A percentile compares a stretch with the other conserved stretches of the same genome.
Conservation (phyloP, 768 basidiomycete genomes). For the Calvatia gigantea region DNA sequence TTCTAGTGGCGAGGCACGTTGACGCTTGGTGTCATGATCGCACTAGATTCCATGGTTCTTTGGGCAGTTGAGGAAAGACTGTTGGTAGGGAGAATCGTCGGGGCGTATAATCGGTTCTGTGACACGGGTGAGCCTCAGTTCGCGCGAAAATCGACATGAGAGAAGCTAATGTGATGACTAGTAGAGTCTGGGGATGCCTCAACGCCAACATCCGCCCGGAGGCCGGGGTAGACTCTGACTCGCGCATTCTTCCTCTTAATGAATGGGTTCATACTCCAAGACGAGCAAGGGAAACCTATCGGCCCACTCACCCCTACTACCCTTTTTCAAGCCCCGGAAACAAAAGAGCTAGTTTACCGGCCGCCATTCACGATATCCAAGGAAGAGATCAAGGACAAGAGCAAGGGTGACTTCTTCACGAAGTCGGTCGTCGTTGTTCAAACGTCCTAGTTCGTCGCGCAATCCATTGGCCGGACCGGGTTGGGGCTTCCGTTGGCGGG, state of each 20-base stretch:
- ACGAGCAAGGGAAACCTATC: background rate
- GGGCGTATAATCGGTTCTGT: background rate
- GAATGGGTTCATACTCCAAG: slow-evolving; percentile 12
- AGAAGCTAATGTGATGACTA: no score
- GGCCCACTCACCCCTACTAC: background rate
- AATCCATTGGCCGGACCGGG: slow-evolving; percentile 21
- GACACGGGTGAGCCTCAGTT: background rate
- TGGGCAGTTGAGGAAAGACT: slow-evolving; percentile 15
- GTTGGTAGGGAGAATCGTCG: slow-evolving; percentile 5
- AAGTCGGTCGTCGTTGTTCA: slow-evolving; percentile 29
- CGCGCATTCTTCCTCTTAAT: slow-evolving; percentile 13
- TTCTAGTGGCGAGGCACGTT: slow-evolving; percentile 5
- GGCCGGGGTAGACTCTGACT: slow-evolving; percentile 6
- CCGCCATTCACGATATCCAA: slow-evolving; percentile 2
- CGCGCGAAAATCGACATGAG: background rate
- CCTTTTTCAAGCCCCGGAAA: background rate
- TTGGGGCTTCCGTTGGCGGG: slow-evolving; percentile 24
- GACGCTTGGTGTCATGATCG: slow-evolving; percentile 15
- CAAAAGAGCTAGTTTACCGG: background rate
- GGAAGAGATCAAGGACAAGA: slow-evolving; percentile 25
- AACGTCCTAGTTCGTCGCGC: slow-evolving; percentile 27
- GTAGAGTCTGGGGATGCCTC: background rate
- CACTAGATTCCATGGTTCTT: slow-evolving; percentile 15
- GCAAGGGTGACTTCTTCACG: slow-evolving; percentile 27
- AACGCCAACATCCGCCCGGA: background rate